These are phyloP conservation scores for Colletotrichum eremochloae DNA, from an alignment of 2,329 filamentous ascomycete genomes.

Conservation along the genomic window DNA sequence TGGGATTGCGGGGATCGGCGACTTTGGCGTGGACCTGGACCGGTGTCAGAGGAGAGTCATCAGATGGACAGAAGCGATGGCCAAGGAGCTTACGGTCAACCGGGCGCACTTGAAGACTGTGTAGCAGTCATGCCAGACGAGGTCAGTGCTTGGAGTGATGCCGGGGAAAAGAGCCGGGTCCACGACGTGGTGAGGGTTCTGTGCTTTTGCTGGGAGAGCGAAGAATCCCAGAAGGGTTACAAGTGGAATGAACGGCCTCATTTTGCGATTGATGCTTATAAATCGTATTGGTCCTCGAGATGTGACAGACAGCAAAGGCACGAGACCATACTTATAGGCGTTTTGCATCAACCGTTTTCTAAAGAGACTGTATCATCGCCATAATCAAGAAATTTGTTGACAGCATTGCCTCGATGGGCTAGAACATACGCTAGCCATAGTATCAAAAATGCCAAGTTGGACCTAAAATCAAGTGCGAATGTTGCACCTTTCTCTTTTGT, in stretches of 20 bases:
- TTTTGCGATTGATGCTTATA: background rate
- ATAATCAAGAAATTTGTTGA: background rate
- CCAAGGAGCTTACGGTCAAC: background rate
- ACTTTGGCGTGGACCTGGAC: slow-evolving; percentile 20
- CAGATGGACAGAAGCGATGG: background rate
- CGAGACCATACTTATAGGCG: background rate
- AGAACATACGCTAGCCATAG: background rate
- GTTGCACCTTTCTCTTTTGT: background rate
- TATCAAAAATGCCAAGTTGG: background rate
- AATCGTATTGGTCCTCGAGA: background rate
- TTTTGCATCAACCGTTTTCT: too few species aligned
- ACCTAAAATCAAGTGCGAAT: background rate
- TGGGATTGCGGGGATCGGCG: slow-evolving; percentile 19
- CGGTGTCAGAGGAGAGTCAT: background rate
- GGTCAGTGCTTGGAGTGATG: slow-evolving; percentile 7
- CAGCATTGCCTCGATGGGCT: background rate
- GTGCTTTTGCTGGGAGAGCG: background rate
- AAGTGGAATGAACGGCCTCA: background rate
- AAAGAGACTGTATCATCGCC: background rate
- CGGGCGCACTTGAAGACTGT: slow-evolving; percentile 25
- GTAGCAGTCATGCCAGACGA: slow-evolving; percentile 29
- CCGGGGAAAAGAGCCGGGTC: background rate
- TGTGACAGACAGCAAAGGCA: too few species aligned
- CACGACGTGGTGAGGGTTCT: slow-evolving; percentile 19
- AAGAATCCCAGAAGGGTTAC: slow-evolving; percentile 2